Evolutionary conservation across 2,329 filamentous ascomycete species (phyloP).

Genomic region (Scedosporium boydii): DNA sequence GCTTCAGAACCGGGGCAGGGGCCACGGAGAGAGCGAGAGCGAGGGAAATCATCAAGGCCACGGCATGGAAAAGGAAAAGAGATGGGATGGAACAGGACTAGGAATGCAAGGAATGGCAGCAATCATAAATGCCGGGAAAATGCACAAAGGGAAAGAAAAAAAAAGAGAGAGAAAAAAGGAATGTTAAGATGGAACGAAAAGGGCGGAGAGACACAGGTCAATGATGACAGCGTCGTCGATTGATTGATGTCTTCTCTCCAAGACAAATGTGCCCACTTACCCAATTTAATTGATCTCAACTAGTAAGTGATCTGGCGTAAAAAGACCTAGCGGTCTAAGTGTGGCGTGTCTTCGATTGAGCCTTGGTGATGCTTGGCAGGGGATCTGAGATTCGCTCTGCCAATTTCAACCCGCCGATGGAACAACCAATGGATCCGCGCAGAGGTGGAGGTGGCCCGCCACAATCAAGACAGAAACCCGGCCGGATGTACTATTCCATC

Average conservation of each 20-base stretch:
- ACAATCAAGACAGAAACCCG: not conserved
- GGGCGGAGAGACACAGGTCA: not conserved
- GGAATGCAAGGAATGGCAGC: not conserved
- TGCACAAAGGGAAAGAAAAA: not conserved
- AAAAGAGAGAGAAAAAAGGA: not conserved
- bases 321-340: not conserved
- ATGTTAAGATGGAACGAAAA: not conserved
- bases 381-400: not conserved
- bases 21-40: not conserved
- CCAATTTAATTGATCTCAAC: not conserved
- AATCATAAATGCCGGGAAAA: not conserved
- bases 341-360: not conserved
- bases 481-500: not conserved
- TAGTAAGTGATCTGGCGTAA: not conserved
- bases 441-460: not conserved
- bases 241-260: not conserved
- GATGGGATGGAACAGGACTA: not conserved
- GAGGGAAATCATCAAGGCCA: not conserved
- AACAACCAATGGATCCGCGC: not conserved
- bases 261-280: not conserved
- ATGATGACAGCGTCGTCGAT: not conserved
- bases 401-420: not conserved
- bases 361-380: not conserved
- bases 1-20: not conserved
- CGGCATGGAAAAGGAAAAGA: not conserved